Conservation (phyloP, 257 asterid species). For the Jacaranda mimosifolia region DNA sequence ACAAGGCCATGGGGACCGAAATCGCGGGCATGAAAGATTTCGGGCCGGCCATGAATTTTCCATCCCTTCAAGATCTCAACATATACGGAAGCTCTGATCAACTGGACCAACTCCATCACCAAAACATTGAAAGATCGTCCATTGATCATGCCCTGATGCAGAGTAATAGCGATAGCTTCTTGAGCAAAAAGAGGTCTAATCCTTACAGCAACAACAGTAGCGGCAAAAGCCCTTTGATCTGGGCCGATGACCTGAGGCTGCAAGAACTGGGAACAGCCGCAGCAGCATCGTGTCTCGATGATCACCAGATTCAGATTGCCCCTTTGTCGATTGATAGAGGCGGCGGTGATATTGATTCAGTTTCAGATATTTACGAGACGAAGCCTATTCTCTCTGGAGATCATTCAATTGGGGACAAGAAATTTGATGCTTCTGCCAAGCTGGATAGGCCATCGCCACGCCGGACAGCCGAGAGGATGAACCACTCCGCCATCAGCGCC, state of each 20-base stretch:
- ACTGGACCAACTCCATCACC: constrained; percentile 57
- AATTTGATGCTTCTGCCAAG: constrained; percentile 43
- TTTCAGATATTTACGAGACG: constrained; percentile 60
- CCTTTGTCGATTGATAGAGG: constrained; percentile 52
- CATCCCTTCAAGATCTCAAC: constrained; percentile 87
- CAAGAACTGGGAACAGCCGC: constrained; percentile 61
- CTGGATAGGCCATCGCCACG: constrained; percentile 61
- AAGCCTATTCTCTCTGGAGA: constrained; percentile 56
- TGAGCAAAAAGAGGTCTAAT: constrained; percentile 66
- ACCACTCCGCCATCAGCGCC: constrained; percentile 42
- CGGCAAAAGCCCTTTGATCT: constrained; percentile 66
- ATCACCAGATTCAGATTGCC: constrained; percentile 51
- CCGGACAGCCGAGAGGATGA: constrained; percentile 48
- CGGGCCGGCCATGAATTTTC: constrained; percentile 58
- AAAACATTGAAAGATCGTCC: constrained; percentile 51
- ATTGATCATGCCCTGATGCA: constrained; percentile 48
- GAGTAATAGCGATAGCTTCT: constrained; percentile 41
- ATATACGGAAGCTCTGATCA: constrained; percentile 66
- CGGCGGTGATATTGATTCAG: constrained; percentile 52
- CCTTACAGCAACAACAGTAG: constrained; percentile 43
- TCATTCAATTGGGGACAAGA: constrained; percentile 44
- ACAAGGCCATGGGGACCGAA: constrained; percentile 50
- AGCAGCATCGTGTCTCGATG: constrained; percentile 46
- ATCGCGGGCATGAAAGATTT: constrained; percentile 56
- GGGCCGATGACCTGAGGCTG: constrained; percentile 77